A percentile compares a stretch with the other conserved stretches of the same genome.
Conservation (phyloP, 495 filamentous ascomycete genomes). For the Lentithecium fluviatile region DNA sequence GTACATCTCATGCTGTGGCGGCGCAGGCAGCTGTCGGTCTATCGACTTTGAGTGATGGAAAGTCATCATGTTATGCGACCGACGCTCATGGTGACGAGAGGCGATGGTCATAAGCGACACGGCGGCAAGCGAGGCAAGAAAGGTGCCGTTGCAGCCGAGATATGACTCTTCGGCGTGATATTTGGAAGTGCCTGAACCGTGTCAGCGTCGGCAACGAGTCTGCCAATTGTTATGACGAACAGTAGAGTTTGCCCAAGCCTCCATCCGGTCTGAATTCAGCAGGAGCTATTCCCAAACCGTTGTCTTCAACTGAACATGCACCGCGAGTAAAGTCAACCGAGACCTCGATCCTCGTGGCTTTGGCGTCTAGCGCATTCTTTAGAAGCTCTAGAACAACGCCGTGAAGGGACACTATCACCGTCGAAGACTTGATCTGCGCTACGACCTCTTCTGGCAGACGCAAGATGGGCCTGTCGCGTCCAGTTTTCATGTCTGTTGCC, state of each 20-base stretch:
- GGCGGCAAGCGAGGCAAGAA: slow-evolving; percentile 73
- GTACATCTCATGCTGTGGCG: slow-evolving; percentile 57
- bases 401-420: slow-evolving; percentile 70
- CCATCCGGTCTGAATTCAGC: slow-evolving; percentile 68
- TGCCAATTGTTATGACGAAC: slow-evolving; percentile 11
- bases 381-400: slow-evolving; percentile 72
- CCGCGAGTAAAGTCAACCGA: slow-evolving; percentile 74
- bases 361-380: slow-evolving; percentile 83
- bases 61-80: slow-evolving; percentile 65
- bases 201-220: slow-evolving; percentile 27
- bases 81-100: slow-evolving; percentile 65
- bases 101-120: slow-evolving; percentile 76
- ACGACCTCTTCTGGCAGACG: slow-evolving; percentile 71
- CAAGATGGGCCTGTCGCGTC: slow-evolving; percentile 50
- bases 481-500: neutral
- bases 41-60: slow-evolving; percentile 71
- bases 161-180: slow-evolving; percentile 42
- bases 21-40: slow-evolving; percentile 65
- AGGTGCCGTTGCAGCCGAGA: slow-evolving; percentile 71
- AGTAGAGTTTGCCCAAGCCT: slow-evolving; percentile 69
- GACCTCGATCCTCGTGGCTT: slow-evolving; percentile 67
- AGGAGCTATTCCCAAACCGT: slow-evolving; percentile 77
- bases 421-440: slow-evolving; percentile 86
- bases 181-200: slow-evolving; percentile 69
- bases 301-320: slow-evolving; percentile 80